These are phyloP conservation scores for Schizophyllum commune DNA, from an alignment of 1,284 basidiomycete species.

Conservation along the genomic window DNA sequence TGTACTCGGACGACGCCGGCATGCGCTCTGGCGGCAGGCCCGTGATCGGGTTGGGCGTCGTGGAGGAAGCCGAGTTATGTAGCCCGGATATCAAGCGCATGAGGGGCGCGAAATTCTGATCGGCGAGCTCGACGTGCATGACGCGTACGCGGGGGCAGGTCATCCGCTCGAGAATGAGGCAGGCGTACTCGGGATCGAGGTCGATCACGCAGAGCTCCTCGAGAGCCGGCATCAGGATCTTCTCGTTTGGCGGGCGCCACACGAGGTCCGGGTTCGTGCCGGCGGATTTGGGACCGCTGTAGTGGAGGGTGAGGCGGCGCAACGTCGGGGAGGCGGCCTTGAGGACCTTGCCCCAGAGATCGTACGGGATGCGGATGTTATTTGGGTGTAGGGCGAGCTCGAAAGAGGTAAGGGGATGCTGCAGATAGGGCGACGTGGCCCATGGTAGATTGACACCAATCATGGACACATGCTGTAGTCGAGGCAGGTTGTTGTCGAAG, in stretches of 20 bases:
- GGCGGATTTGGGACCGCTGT: conserved; percentile 43
- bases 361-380: conserved; percentile 45
- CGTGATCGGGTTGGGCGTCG: conserved; percentile 6
- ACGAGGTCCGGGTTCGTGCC: conserved; percentile 22
- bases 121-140: conserved; percentile 42
- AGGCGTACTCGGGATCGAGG: conserved; percentile 45
- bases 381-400: conserved; percentile 55
- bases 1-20: conserved; percentile 14
- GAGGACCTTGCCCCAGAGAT: conserved; percentile 45
- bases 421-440: conserved; percentile 43
- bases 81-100: conserved; percentile 31
- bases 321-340: conserved; percentile 34
- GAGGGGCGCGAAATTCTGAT: conserved; percentile 43
- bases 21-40: conserved; percentile 1
- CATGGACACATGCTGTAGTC: conserved; percentile 44
- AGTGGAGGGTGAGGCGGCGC: conserved; percentile 41
- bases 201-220: conserved; percentile 41
- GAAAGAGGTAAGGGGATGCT: conserved; percentile 34
- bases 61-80: conserved; percentile 1
- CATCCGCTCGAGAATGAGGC: conserved; percentile 34
- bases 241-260: conserved; percentile 25
- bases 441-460: conserved; percentile 60
- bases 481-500: conserved; percentile 41
- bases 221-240: conserved; percentile 32
- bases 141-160: conserved; percentile 33